Evolutionary conservation across 495 filamentous ascomycete species (phyloP).

Genomic region (Hyaloscypha variabilis): DNA sequence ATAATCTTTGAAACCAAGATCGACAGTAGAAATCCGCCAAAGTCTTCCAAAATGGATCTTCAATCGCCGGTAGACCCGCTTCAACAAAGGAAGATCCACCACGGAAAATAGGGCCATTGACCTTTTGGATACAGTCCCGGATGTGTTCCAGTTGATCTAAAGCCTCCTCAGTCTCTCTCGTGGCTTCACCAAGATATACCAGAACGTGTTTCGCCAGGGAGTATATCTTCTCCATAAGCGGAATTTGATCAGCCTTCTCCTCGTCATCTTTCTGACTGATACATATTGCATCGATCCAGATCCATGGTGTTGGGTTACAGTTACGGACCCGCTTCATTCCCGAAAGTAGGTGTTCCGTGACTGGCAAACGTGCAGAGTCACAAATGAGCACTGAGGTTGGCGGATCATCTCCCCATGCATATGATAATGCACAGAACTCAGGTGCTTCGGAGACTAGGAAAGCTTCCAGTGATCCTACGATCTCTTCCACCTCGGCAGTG

Average conservation of each 20-base stretch:
- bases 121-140: no score
- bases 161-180: not conserved
- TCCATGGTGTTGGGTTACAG: not conserved
- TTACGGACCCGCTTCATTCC: not conserved
- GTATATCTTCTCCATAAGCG: not conserved
- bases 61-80: not conserved
- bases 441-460: not conserved
- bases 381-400: not conserved
- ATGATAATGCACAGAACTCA: not conserved
- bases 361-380: not conserved
- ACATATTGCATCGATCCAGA: not conserved
- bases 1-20: not conserved
- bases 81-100: not conserved
- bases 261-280: not conserved
- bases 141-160: not conserved
- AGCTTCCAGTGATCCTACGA: not conserved
- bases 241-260: not conserved
- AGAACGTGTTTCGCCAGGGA: not conserved
- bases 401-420: not conserved
- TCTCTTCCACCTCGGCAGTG: not conserved
- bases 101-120: no score
- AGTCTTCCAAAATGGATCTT: not conserved
- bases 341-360: not conserved
- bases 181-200: not conserved
- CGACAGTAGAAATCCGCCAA: not conserved